Evolutionary conservation across 495 filamentous ascomycete genomes (phyloP).

Genomic region (Trichocladium antarcticum): DNA sequence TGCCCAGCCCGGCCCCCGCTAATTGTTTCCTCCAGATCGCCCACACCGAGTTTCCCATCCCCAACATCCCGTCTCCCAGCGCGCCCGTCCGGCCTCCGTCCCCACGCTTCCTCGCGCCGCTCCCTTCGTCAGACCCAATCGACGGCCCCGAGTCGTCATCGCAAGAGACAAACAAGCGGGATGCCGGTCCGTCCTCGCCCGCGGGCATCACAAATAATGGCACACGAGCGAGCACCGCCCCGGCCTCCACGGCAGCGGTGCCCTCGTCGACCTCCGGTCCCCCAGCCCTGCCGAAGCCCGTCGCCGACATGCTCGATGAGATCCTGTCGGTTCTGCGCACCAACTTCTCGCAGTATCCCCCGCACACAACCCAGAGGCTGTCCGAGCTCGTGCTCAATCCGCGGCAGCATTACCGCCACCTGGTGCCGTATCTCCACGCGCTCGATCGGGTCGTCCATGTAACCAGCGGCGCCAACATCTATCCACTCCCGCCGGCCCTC

Average conservation of each 20-base stretch:
- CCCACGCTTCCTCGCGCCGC: slow-evolving; percentile 35
- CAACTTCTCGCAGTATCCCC: slow-evolving; percentile 63
- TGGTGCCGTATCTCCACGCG: slow-evolving; percentile 78
- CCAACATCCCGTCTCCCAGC: slow-evolving; percentile 25
- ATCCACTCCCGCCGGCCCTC: slow-evolving; percentile 61
- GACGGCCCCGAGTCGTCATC: slow-evolving; percentile 39
- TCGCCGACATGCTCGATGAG: slow-evolving; percentile 50
- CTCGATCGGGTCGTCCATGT: slow-evolving; percentile 87
- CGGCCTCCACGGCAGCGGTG: slow-evolving; percentile 8
- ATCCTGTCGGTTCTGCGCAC: slow-evolving; percentile 56
- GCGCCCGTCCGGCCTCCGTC: slow-evolving; percentile 26
- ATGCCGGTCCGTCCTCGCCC: slow-evolving; percentile 25
- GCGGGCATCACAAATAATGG: not conserved
- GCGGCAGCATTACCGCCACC: slow-evolving; percentile 62
- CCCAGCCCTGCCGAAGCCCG: slow-evolving; percentile 48
- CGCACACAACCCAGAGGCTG: slow-evolving; percentile 86
- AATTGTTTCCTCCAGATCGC: slow-evolving; percentile 24
- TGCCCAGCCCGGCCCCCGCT: not conserved
- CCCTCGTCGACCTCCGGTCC: slow-evolving; percentile 12
- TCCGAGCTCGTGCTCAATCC: slow-evolving; percentile 80
- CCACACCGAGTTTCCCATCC: slow-evolving; percentile 36
- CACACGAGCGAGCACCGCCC: slow-evolving; percentile 12
- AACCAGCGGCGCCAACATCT: slow-evolving; percentile 66
- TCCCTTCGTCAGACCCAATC: slow-evolving; percentile 40
- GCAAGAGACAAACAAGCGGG: slow-evolving; percentile 41